Base-by-base conservation (phyloP, 805 yeast species). In the Metschnikowia peoriensis region DNA sequence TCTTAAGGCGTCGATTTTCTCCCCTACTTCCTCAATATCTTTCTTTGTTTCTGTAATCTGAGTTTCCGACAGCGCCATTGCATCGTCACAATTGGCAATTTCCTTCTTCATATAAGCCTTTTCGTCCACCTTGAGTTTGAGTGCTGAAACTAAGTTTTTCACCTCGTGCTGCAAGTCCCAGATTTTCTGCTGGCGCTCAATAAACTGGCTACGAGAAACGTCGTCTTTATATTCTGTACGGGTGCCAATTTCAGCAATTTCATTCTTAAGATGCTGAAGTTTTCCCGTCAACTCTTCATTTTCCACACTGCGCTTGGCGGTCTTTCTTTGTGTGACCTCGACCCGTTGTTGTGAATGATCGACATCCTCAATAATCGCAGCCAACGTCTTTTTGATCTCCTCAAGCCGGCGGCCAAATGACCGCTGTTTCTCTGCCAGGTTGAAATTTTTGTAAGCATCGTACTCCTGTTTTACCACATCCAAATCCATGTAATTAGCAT, bases 101-200 rank as follows among this genome's bases (percentile, higher is more conserved):
- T 88, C 93, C 32, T 72, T 73, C 8, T 66, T 61, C 82, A 85
- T 86, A 66, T 88, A 91, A 46, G 73, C 80, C 44, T 75, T 78
- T 60, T 90, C 96, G 37, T 81, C 82, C 1, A 66, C 65, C 41
- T 76, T 75, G 6, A 84, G 73, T 28, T 76, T 77, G 1, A 78
- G 61, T 55, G 76, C 76, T 12, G 71, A 67, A n/a, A 77, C 67
- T 43, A 77, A 66, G 29, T 67, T 74, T 34, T 70, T 67, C 2
- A 85, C 68, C 47, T 77, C 73, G 7, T 76, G 76, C 52, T 78
- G 76, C 37, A 84, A 61, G 6, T 75, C 73, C 61, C 77, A 68
- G n/a, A 77, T 74, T 51, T 72, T 66, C 28, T 66, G 54, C 55
- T 81, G 79, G 55, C 71, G 75, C 15, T 57, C 55, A 28, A 75